phyloP scores from a whole-genome alignment of 345 rosid species.

The Eucalyptus pauciflora region DNA sequence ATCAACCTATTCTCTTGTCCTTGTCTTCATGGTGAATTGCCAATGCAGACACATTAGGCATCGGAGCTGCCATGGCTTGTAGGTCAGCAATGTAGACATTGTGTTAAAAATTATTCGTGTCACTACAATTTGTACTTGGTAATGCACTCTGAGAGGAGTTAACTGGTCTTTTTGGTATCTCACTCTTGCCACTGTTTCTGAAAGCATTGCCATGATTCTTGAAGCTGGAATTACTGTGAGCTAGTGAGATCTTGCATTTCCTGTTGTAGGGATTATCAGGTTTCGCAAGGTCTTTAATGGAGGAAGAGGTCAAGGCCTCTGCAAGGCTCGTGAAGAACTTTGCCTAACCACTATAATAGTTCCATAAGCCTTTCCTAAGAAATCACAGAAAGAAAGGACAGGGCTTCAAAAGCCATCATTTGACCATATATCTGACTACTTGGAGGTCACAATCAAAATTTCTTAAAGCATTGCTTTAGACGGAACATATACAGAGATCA shows the following conservation, averaged over 20 bases:
- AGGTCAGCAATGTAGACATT: too few species aligned
- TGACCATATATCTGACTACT: neutral
- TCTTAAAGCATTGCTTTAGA: too few species aligned
- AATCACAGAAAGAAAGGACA: too few species aligned
- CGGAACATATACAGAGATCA: too few species aligned
- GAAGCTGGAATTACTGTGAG: too few species aligned
- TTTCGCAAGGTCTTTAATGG: neutral
- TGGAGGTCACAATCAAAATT: neutral
- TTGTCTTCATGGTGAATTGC: neutral
- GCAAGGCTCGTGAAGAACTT: neutral
- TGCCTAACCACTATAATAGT: neutral
- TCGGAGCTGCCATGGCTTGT: neutral
- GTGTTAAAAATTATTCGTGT: too few species aligned
- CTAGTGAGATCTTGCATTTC: neutral
- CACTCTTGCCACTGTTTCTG: too few species aligned
- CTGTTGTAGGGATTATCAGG: neutral
- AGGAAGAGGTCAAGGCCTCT: neutral
- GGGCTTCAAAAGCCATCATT: neutral
- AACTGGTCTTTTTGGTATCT: too few species aligned
- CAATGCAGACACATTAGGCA: neutral
- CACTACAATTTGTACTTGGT: too few species aligned
- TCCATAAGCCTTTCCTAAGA: too few species aligned
- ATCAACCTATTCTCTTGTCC: neutral
- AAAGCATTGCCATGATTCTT: too few species aligned
- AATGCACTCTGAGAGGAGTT: too few species aligned